phyloP scores from a whole-genome alignment of 2,329 filamentous ascomycete species.

The Aureobasidium sp. region DNA sequence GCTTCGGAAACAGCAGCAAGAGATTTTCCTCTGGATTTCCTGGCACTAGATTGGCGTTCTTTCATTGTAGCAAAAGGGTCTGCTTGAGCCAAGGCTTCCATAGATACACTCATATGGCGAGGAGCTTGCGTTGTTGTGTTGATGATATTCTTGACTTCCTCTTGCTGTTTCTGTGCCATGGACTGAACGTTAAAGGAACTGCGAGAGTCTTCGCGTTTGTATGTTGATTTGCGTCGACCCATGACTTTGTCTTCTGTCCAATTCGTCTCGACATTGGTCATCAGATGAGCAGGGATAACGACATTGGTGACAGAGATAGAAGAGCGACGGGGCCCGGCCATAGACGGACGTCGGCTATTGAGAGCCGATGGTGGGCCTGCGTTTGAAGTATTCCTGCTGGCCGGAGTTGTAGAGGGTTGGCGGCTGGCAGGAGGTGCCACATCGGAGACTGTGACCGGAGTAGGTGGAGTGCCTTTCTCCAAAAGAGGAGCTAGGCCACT shows the following conservation, averaged over 20 bases:
- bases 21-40: not conserved
- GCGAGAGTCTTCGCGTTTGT: not conserved
- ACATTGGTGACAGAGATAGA: conserved; percentile 12
- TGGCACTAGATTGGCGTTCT: not conserved
- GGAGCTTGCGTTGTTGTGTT: conserved; percentile 5
- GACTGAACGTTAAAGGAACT: conserved; percentile 4
- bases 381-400: not conserved
- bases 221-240: conserved; percentile 11
- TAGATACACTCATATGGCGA: not conserved
- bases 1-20: conserved; percentile 6
- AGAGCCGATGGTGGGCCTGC: not conserved
- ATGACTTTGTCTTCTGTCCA: conserved; percentile 14
- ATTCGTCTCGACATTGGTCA: conserved; percentile 6
- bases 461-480: not conserved
- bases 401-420: not conserved
- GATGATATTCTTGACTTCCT: conserved; percentile 10
- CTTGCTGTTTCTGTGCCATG: conserved; percentile 11
- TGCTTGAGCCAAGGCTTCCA: not conserved
- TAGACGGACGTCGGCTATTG: not conserved
- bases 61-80: conserved; percentile 1
- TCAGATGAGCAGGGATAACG: conserved; percentile 9
- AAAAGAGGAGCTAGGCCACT: not conserved
- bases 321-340: conserved; percentile 3
- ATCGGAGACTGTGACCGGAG: not conserved
- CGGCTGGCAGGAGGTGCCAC: not conserved